Conservation (phyloP, 2,329 filamentous ascomycete genomes). For the Ophiostoma australiae region DNA sequence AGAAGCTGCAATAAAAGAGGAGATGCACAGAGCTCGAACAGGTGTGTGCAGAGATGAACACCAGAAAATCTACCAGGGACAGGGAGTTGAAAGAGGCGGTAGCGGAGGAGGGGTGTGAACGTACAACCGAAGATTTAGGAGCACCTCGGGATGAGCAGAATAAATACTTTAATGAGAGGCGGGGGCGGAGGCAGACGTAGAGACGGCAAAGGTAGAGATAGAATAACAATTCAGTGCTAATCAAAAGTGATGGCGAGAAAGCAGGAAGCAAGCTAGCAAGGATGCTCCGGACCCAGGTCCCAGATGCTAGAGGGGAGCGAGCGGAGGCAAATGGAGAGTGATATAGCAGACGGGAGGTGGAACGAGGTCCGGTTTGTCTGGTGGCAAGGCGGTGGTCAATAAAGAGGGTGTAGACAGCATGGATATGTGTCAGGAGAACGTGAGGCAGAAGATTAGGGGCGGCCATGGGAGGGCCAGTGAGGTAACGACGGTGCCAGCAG, state of each 20-base stretch:
- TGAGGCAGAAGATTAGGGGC: neutral
- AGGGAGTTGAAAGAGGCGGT: neutral
- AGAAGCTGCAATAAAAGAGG: neutral
- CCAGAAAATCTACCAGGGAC: neutral
- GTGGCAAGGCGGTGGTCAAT: neutral
- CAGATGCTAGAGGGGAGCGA: neutral
- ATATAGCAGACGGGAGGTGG: neutral
- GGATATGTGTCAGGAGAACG: slow-evolving; percentile 3
- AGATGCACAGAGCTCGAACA: neutral
- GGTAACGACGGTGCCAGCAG: neutral
- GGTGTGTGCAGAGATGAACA: neutral
- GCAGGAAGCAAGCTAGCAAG: slow-evolving; percentile 20
- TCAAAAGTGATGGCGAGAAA: neutral
- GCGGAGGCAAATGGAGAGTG: slow-evolving; percentile 19
- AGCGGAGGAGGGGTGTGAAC: neutral
- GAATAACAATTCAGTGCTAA: neutral
- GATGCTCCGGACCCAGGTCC: slow-evolving; percentile 1
- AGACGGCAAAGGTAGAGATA: neutral
- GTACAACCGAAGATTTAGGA: neutral
- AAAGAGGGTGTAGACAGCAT: neutral
- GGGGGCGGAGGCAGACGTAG: neutral
- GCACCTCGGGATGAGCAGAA: neutral
- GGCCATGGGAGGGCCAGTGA: neutral
- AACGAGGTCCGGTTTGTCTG: neutral
- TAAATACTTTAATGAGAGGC: neutral